Conservation (phyloP, 2,329 filamentous ascomycete species). For the Trichophaea hybrida region DNA sequence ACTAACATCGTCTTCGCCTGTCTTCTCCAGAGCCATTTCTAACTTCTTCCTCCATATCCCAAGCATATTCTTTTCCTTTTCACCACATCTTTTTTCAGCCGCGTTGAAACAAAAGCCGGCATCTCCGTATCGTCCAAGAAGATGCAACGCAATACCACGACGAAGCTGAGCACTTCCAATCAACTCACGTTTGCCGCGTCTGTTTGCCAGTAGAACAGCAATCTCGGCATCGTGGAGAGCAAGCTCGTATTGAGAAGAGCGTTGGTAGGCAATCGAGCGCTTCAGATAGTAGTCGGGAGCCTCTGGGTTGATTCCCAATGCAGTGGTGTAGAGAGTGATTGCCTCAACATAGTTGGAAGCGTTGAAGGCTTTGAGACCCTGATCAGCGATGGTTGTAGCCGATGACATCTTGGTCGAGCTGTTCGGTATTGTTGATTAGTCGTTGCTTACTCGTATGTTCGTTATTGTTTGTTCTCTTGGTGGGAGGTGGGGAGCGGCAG, state of each 20-base stretch:
- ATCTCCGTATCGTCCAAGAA: slow-evolving; percentile 44
- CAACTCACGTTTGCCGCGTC: slow-evolving; percentile 47
- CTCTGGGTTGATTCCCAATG: slow-evolving; percentile 39
- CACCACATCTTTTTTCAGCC: slow-evolving; percentile 40
- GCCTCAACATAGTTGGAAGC: slow-evolving; percentile 41
- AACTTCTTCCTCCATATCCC: slow-evolving; percentile 25
- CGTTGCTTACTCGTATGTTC: no score
- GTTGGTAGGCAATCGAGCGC: slow-evolving; percentile 48
- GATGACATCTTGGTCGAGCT: slow-evolving; percentile 9
- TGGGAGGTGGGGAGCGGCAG: no score
- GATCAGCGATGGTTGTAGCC: slow-evolving; percentile 19
- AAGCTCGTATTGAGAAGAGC: slow-evolving; percentile 31
- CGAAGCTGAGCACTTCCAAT: slow-evolving; percentile 49
- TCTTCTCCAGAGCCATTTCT: slow-evolving; percentile 22
- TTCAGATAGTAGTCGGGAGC: slow-evolving; percentile 51
- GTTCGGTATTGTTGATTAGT: background rate
- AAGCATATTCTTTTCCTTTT: slow-evolving; percentile 32
- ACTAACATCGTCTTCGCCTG: slow-evolving; percentile 24
- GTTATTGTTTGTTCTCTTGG: no score
- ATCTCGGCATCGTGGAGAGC: slow-evolving; percentile 41
- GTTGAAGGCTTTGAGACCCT: slow-evolving; percentile 43
- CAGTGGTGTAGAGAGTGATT: slow-evolving; percentile 41
- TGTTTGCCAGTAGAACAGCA: slow-evolving; percentile 35
- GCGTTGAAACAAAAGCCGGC: slow-evolving; percentile 41
- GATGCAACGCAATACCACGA: slow-evolving; percentile 45